Evolutionary conservation across 1,139 yeast genomes (phyloP).

Genomic region (Geotrichum reessii): DNA sequence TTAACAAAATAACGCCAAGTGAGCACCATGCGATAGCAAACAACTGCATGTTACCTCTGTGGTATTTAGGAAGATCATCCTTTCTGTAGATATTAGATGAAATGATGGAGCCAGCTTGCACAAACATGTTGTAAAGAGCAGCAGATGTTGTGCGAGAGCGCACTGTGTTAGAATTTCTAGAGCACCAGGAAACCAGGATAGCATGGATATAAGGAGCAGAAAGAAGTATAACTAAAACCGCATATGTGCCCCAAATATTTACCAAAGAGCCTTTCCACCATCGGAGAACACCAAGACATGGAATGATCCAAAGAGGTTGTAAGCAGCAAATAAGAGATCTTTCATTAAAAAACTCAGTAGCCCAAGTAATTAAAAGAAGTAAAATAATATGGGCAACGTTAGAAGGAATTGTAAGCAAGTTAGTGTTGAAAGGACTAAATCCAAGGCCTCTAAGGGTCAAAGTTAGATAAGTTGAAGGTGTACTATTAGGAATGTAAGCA

Average conservation of each 20-base stretch:
- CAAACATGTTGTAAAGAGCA: constrained; percentile 53
- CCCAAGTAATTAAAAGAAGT: constrained; percentile 40
- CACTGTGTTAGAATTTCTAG: constrained; percentile 56
- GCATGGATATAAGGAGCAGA: constrained; percentile 51
- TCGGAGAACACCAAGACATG: constrained; percentile 40
- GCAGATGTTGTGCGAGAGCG: constrained; percentile 54
- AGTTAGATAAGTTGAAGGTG: constrained; percentile 48
- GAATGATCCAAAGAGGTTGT: constrained; percentile 39
- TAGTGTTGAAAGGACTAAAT: constrained; percentile 50
- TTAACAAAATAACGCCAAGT: constrained; percentile 22
- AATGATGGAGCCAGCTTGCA: constrained; percentile 50
- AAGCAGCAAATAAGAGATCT: constrained; percentile 36
- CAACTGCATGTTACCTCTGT: constrained; percentile 46
- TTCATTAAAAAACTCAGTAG: constrained; percentile 40
- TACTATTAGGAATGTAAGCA: constrained; percentile 38
- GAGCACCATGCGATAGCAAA: constrained; percentile 38
- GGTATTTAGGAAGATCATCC: constrained; percentile 53
- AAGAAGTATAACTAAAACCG: constrained; percentile 42
- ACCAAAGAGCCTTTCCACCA: constrained; percentile 49
- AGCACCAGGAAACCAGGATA: constrained; percentile 53
- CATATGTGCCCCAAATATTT: constrained; percentile 51
- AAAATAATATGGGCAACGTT: constrained; percentile 39
- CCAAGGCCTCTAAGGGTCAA: constrained; percentile 49
- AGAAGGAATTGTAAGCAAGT: constrained; percentile 51
- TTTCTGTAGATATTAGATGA: constrained; percentile 49